Evolutionary conservation across 148 eudicot genomes (phyloP).

Genomic region (Rhododendron kiyosumense): DNA sequence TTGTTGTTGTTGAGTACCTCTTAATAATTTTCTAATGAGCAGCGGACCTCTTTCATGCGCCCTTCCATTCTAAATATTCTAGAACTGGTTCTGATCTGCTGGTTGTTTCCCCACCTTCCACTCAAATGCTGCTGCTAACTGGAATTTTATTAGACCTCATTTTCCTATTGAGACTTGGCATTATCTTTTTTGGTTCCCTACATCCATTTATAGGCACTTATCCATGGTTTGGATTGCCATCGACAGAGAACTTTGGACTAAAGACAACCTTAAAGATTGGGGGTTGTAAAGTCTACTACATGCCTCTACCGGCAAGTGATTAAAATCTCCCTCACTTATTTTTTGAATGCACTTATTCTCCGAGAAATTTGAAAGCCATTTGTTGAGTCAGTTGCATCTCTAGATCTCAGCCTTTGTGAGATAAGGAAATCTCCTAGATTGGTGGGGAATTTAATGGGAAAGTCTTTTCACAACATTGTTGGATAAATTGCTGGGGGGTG

Average conservation of each 20-base stretch:
- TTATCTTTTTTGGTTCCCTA: background rate
- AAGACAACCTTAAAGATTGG: background rate
- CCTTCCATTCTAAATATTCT: background rate
- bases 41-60: background rate
- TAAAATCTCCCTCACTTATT: background rate
- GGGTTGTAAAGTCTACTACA: background rate
- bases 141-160: background rate
- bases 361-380: background rate
- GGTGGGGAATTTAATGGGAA: background rate
- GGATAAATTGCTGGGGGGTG: background rate
- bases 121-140: background rate
- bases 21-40: background rate
- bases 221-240: background rate
- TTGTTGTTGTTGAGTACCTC: background rate
- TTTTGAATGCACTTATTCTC: too few species aligned
- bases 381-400: background rate
- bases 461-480: background rate
- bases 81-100: background rate
- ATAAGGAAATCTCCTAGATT: background rate
- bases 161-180: background rate
- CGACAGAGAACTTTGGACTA: background rate
- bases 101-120: background rate
- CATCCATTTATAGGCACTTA: background rate
- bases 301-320: background rate
- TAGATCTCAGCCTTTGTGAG: background rate